These are phyloP conservation scores for Plantago elongata DNA, from an alignment of 257 asterid genomes.

Conservation along the genomic window DNA sequence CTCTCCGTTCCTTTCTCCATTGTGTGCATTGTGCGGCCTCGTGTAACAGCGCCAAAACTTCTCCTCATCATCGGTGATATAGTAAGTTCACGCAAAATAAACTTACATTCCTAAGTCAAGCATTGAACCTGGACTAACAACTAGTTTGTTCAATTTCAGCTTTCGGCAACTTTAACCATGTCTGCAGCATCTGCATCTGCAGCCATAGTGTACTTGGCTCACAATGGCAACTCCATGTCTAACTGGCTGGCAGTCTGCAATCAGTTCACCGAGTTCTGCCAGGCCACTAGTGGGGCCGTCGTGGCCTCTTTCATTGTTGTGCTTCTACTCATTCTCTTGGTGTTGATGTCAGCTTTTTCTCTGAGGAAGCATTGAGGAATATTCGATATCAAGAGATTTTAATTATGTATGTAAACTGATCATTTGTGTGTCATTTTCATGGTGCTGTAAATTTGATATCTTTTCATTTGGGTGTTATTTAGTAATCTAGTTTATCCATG, in stretches of 20 bases:
- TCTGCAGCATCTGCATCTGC: constrained; percentile 11
- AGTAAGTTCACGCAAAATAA: constrained; percentile 11
- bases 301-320: constrained; percentile 32
- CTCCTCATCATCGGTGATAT: constrained; percentile 26
- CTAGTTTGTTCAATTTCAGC: constrained; percentile 1
- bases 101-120: neutral
- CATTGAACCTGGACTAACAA: neutral
- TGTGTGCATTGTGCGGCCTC: constrained; percentile 41
- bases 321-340: constrained; percentile 31
- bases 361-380: constrained; percentile 26
- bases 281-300: constrained; percentile 35
- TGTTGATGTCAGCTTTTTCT: constrained; percentile 36
- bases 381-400: too few relatives aligned
- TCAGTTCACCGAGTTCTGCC: constrained; percentile 41
- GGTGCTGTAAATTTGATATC: too few relatives aligned
- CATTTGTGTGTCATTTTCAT: too few relatives aligned
- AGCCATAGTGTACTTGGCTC: constrained; percentile 22
- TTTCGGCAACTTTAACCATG: constrained; percentile 13
- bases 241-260: constrained; percentile 7
- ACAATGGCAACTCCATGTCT: constrained; percentile 18
- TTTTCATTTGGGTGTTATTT: too few relatives aligned
- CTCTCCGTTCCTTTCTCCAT: constrained; percentile 46
- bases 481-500: too few relatives aligned
- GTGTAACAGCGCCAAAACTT: constrained; percentile 32
- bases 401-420: too few relatives aligned